These are phyloP conservation scores for Didymella keratinophila DNA, from an alignment of 2,329 filamentous ascomycete genomes.

Conservation along the genomic window DNA sequence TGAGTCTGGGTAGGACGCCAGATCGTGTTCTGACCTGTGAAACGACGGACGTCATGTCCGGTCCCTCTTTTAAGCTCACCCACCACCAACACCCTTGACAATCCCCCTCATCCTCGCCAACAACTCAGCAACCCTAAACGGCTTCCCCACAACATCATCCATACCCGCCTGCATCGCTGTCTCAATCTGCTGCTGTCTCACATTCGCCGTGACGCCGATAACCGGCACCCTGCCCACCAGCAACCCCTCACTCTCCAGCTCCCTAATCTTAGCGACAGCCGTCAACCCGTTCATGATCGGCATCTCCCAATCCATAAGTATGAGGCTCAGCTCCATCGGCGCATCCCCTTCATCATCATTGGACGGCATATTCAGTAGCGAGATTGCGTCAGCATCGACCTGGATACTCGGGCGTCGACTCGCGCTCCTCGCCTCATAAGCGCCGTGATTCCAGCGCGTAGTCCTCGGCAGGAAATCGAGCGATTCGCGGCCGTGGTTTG, in stretches of 20 bases:
- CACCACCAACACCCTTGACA: constrained; percentile 16
- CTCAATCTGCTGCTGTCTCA: constrained; percentile 42
- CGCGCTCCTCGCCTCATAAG: background rate
- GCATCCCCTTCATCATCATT: background rate
- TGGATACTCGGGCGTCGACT: constrained; percentile 60
- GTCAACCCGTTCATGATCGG: constrained; percentile 45
- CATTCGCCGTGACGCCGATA: constrained; percentile 49
- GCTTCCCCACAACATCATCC: constrained; percentile 74
- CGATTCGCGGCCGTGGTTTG: constrained; percentile 51
- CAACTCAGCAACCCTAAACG: constrained; percentile 61
- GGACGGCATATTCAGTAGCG: background rate
- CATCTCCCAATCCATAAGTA: constrained; percentile 49
- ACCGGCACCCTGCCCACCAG: constrained; percentile 37
- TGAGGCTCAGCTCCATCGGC: constrained; percentile 28
- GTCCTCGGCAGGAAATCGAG: constrained; percentile 46
- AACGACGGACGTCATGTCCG: no score
- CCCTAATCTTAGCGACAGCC: constrained; percentile 38
- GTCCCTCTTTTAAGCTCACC: no score
- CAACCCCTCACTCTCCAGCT: constrained; percentile 32
- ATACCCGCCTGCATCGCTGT: constrained; percentile 43
- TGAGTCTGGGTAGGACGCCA: no score
- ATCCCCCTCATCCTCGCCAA: constrained; percentile 31
- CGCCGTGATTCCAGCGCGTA: constrained; percentile 30
- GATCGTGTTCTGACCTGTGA: no score
- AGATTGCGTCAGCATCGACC: background rate